Evolutionary conservation across 768 basidiomycete species (phyloP).

Genomic region (Hygrophoropsis aurantiaca): DNA sequence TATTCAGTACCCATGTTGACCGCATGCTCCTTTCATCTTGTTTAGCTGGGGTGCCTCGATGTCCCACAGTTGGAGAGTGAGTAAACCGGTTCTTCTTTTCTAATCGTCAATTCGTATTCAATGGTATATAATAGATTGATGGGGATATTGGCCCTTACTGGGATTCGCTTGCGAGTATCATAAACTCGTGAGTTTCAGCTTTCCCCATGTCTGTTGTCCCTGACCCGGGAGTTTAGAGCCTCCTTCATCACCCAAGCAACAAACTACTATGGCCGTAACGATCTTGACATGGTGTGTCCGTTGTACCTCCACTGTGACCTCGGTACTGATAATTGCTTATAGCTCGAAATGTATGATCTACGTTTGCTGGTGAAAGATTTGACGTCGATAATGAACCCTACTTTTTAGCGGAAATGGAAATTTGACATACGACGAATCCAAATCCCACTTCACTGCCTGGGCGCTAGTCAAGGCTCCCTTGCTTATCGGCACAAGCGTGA

Average conservation of each 20-base stretch:
- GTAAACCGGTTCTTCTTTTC: conserved; percentile 9
- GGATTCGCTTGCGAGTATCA: conserved; percentile 51
- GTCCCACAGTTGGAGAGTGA: conserved; percentile 44
- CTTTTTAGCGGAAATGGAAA: conserved; percentile 55
- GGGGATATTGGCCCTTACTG: conserved; percentile 39
- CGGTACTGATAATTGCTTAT: conserved; percentile 3
- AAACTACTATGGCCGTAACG: conserved; percentile 64
- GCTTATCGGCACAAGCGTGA: conserved; percentile 59
- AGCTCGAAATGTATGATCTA: conserved; percentile 52
- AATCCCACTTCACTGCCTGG: conserved; percentile 72
- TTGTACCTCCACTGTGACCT: not conserved
- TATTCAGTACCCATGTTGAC: not conserved
- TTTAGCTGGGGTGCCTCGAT: conserved; percentile 35
- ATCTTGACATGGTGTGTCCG: conserved; percentile 58
- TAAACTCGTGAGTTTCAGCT: conserved; percentile 44
- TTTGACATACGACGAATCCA: conserved; percentile 60
- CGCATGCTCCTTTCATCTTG: not conserved
- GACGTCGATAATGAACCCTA: conserved; percentile 3
- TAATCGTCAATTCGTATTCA: not conserved
- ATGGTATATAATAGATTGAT: conserved; percentile 12
- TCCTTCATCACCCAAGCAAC: conserved; percentile 63
- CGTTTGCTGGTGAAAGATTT: not conserved
- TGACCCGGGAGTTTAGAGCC: conserved; percentile 39
- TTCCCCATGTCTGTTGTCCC: not conserved
- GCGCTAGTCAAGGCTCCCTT: conserved; percentile 67